A percentile compares a stretch with the other conserved stretches of the same genome.
These are phyloP conservation scores for Coemansia sp. DNA, from an alignment of 192 early-diverging fungal species.

Conservation along the genomic window DNA sequence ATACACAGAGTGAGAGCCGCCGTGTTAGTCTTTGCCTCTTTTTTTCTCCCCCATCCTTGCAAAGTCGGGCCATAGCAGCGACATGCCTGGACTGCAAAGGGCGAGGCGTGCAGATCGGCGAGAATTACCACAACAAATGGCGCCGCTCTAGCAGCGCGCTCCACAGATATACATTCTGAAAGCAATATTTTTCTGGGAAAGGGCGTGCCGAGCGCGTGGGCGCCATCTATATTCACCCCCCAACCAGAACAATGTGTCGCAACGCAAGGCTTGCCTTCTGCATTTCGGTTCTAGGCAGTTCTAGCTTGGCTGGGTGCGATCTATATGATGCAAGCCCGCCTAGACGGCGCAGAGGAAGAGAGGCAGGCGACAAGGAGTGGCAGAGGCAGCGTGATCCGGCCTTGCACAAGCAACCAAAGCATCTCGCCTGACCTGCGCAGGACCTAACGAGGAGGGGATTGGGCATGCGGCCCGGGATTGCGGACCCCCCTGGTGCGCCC, in stretches of 20 bases:
- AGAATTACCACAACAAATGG: slow-evolving; percentile 7
- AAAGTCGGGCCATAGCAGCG: not conserved
- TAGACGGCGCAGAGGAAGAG: not conserved
- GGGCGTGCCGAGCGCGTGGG: slow-evolving; percentile 8
- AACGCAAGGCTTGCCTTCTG: slow-evolving; percentile 2
- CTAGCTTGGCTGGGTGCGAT: slow-evolving; percentile 12
- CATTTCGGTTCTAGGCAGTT: slow-evolving; percentile 2
- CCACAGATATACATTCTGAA: not conserved
- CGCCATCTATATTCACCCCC: slow-evolving; percentile 10
- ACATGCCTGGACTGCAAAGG: not conserved
- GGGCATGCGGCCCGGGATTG: slow-evolving; percentile 13
- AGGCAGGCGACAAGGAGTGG: slow-evolving; percentile 10
- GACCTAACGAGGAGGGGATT: slow-evolving; percentile 9
- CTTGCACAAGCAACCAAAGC: slow-evolving; percentile 10
- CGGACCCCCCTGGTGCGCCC: slow-evolving; percentile 8
- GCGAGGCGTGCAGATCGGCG: slow-evolving; percentile 5
- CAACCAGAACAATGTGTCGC: slow-evolving; percentile 20
- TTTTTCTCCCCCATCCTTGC: not conserved
- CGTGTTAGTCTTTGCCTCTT: not conserved
- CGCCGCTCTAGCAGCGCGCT: not conserved
- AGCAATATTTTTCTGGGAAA: not conserved
- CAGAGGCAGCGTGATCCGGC: slow-evolving; percentile 15
- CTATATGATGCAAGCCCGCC: not conserved
- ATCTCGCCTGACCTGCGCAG: slow-evolving; percentile 11
- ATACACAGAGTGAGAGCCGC: not conserved